Evolutionary conservation across 345 rosid genomes (phyloP).

Genomic region (Eucalyptus erythrocorys): DNA sequence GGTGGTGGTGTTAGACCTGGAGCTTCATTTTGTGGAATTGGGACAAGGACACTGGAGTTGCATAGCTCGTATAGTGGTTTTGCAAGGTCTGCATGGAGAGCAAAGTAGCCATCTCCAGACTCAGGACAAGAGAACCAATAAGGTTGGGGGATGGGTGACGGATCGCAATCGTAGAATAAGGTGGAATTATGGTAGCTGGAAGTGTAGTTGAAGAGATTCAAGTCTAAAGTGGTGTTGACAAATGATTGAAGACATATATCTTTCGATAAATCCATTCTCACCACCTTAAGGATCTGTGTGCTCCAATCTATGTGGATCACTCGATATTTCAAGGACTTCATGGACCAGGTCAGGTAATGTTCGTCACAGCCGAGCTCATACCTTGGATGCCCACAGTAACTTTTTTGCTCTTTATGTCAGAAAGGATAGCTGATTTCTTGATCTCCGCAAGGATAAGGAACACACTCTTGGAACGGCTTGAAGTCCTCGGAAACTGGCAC

Average conservation of each 20-base stretch:
- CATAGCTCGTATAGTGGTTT: rapidly evolving
- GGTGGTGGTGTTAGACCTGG: rapidly evolving
- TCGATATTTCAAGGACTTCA: too few relatives aligned
- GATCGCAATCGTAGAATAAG: background rate
- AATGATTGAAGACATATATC: background rate
- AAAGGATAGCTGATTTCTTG: too few relatives aligned
- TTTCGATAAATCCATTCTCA: rapidly evolving
- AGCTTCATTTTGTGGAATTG: background rate
- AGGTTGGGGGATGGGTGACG: rapidly evolving
- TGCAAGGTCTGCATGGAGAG: rapidly evolving
- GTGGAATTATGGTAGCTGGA: rapidly evolving
- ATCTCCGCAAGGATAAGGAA: too few relatives aligned
- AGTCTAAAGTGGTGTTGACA: background rate
- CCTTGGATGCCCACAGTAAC: too few relatives aligned
- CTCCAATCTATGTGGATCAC: rapidly evolving
- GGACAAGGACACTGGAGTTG: background rate
- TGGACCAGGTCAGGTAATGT: too few relatives aligned
- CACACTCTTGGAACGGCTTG: too few relatives aligned
- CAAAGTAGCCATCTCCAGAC: background rate
- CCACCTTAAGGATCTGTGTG: too few relatives aligned
- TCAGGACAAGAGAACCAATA: rapidly evolving
- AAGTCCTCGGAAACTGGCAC: too few relatives aligned
- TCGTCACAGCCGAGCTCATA: background rate
- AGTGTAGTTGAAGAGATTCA: background rate
- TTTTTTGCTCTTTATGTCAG: too few relatives aligned